Evolutionary conservation across 495 filamentous ascomycete genomes (phyloP).

Genomic region (Aspergillus affinis): DNA sequence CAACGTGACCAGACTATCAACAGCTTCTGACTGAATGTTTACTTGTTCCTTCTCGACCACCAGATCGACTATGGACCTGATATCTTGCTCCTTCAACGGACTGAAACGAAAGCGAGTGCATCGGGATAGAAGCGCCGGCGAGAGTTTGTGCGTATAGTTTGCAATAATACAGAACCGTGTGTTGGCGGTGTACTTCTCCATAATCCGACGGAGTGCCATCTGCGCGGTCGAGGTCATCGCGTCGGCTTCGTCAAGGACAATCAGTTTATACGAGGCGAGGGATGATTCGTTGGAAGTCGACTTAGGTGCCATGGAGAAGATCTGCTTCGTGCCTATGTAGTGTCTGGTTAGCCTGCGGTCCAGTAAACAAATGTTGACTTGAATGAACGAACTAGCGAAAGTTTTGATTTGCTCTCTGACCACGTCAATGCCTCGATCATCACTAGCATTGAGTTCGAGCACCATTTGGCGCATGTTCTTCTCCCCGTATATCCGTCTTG

Average conservation of each 20-base stretch:
- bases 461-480: slow-evolving; percentile 98
- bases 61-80: slow-evolving; percentile 77
- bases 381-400: slow-evolving; percentile 67
- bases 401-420: slow-evolving; percentile 99
- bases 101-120: slow-evolving; percentile 97
- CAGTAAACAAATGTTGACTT: neutral
- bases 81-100: slow-evolving; percentile 84
- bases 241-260: slow-evolving; percentile 96
- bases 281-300: slow-evolving; percentile 44
- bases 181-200: slow-evolving; percentile 99
- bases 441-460: slow-evolving; percentile 92
- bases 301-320: slow-evolving; percentile 56
- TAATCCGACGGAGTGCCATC: slow-evolving; percentile 94
- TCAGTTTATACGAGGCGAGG: slow-evolving; percentile 85
- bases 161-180: slow-evolving; percentile 98
- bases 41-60: slow-evolving; percentile 88
- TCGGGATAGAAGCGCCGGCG: slow-evolving; percentile 84
- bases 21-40: slow-evolving; percentile 75
- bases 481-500: slow-evolving; percentile 85
- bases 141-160: slow-evolving; percentile 99
- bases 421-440: slow-evolving; percentile 97
- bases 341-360: slow-evolving; percentile 54
- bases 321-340: slow-evolving; percentile 61
- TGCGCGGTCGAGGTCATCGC: slow-evolving; percentile 97
- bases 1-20: slow-evolving; percentile 76